Conservation (phyloP, 1,139 yeast genomes). For the Petasospora rhodanensis region DNA sequence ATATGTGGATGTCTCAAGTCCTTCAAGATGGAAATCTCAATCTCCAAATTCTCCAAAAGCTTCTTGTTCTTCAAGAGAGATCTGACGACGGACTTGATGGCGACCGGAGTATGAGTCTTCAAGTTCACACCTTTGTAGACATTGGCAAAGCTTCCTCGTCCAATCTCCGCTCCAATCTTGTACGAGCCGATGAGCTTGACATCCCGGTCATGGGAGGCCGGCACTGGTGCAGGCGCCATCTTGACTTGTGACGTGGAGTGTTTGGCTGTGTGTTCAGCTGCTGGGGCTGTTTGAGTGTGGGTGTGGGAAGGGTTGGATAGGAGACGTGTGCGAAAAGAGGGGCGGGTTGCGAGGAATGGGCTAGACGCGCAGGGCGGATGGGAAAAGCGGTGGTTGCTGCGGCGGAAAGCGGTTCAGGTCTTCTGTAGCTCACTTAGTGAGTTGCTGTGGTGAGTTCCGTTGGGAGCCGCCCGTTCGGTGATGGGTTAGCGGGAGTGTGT, state of each 20-base stretch:
- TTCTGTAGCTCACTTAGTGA: too few species aligned
- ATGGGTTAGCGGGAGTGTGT: too few species aligned
- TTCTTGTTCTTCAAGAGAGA: conserved; percentile 82
- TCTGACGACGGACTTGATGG: conserved; percentile 82
- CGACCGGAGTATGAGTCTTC: conserved; percentile 58
- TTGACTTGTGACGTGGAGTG: too few species aligned
- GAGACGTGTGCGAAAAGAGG: too few species aligned
- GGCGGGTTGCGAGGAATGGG: too few species aligned
- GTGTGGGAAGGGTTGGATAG: too few species aligned
- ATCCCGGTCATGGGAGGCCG: conserved; percentile 6
- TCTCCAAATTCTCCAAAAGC: conserved; percentile 81
- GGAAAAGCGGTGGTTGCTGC: too few species aligned
- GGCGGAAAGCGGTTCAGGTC: too few species aligned
- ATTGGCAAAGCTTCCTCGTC: conserved; percentile 92
- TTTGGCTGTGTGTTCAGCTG: conserved; percentile 1
- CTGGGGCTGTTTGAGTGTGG: not conserved
- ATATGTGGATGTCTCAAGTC: conserved; percentile 90
- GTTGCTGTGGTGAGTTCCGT: too few species aligned
- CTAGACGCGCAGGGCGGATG: too few species aligned
- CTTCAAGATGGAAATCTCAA: conserved; percentile 83
- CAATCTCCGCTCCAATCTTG: conserved; percentile 70
- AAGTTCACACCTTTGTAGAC: conserved; percentile 67
- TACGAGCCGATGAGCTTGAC: conserved; percentile 39
- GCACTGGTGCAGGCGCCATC: conserved; percentile 9
- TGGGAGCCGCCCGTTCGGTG: too few species aligned